phyloP scores from a whole-genome alignment of 2,329 filamentous ascomycete genomes.

The Pseudomassariella vexata region DNA sequence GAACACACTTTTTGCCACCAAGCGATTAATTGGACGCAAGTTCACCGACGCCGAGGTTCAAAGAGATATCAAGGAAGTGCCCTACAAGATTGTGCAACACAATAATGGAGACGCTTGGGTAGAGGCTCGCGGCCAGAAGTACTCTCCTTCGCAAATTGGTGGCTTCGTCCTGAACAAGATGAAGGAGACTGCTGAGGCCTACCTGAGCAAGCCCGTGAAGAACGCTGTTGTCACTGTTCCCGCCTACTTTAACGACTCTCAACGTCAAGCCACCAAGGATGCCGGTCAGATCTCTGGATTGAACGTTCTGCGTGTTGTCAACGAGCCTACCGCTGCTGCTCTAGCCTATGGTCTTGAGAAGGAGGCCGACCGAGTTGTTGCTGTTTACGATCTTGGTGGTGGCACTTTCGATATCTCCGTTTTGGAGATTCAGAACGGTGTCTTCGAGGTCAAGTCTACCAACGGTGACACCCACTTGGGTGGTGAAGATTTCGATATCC shows the following conservation, averaged over 20 bases:
- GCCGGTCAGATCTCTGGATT: constrained; percentile 93
- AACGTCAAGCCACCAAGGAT: constrained; percentile 97
- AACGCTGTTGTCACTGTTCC: constrained; percentile 96
- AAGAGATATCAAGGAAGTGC: constrained; percentile 94
- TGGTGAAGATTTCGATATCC: constrained; percentile 97
- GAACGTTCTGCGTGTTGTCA: constrained; percentile 95
- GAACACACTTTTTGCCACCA: constrained; percentile 97
- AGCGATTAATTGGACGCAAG: constrained; percentile 97
- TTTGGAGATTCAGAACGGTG: constrained; percentile 93
- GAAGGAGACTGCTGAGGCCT: constrained; percentile 97
- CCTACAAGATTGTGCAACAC: constrained; percentile 98
- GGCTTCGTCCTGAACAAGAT: constrained; percentile 96
- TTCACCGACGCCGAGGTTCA: constrained; percentile 92
- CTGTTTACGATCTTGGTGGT: constrained; percentile 96
- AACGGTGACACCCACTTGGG: constrained; percentile 98
- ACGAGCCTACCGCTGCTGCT: constrained; percentile 94
- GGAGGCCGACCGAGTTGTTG: constrained; percentile 81
- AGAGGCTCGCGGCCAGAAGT: constrained; percentile 86
- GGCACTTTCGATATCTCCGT: constrained; percentile 99
- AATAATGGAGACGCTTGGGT: constrained; percentile 96
- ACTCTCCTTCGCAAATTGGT: constrained; percentile 97
- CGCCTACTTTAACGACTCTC: constrained; percentile 98
- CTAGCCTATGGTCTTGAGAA: constrained; percentile 96
- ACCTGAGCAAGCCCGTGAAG: constrained; percentile 84
- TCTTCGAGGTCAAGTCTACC: constrained; percentile 98